Percentiles rank a stretch among this genome's conserved stretches.
These are phyloP conservation scores for Ophiostoma sp. DNA, from an alignment of 2,329 filamentous ascomycete genomes.

Conservation along the genomic window DNA sequence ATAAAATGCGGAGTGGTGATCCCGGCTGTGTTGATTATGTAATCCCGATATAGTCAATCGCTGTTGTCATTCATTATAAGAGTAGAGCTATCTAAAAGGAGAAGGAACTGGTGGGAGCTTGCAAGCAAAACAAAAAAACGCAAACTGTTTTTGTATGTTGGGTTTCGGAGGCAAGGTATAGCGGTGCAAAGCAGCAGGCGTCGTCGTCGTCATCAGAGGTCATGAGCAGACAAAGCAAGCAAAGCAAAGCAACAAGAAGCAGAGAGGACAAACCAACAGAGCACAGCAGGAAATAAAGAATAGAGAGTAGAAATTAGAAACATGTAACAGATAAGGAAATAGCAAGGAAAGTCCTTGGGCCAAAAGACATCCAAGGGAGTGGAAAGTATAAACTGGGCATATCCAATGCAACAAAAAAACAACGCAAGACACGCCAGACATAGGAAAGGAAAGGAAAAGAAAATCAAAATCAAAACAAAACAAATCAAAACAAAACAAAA, in stretches of 20 bases:
- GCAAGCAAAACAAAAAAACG: neutral
- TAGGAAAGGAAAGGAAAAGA: neutral
- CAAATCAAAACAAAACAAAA: too few species aligned
- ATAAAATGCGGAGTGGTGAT: too few species aligned
- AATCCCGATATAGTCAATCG: neutral
- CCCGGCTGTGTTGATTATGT: neutral
- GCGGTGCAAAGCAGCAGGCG: neutral
- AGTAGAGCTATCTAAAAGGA: neutral
- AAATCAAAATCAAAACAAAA: neutral
- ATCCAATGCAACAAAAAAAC: slow-evolving; percentile 12
- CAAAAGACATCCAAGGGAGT: neutral
- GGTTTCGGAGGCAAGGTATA: too few species aligned
- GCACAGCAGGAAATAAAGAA: neutral
- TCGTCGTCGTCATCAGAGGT: neutral
- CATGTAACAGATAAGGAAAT: neutral
- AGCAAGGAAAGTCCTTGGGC: neutral
- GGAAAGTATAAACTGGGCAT: neutral
- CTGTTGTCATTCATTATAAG: neutral
- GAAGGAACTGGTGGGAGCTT: neutral
- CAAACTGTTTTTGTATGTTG: neutral
- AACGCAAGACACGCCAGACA: neutral
- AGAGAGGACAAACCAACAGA: neutral
- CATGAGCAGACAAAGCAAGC: neutral
- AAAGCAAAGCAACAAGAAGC: neutral
- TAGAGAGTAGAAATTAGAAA: neutral